Evolutionary conservation across 495 filamentous ascomycete genomes (phyloP).

Genomic region (Neurospora sp.): DNA sequence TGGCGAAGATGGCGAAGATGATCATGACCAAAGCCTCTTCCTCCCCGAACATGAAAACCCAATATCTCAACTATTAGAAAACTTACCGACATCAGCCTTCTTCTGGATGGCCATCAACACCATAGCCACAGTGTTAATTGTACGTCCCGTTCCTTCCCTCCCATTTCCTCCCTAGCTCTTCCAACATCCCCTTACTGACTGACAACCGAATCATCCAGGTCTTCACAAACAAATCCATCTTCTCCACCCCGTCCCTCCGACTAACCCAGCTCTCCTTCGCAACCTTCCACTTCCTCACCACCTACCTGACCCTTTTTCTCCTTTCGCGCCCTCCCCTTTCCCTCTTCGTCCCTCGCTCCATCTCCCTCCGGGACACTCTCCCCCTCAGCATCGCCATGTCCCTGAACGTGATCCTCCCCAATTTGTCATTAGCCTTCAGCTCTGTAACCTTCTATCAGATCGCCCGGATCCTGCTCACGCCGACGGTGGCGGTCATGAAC

Average conservation of each 20-base stretch:
- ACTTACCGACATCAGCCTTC: slow-evolving; percentile 24
- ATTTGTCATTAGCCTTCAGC: slow-evolving; percentile 60
- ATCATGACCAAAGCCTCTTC: slow-evolving; percentile 27
- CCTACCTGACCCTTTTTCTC: slow-evolving; percentile 51
- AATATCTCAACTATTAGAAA: slow-evolving; percentile 8
- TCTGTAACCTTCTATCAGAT: slow-evolving; percentile 69
- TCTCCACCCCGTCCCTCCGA: slow-evolving; percentile 54
- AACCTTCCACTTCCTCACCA: slow-evolving; percentile 64
- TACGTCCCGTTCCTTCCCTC: slow-evolving; percentile 18
- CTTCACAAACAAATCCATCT: slow-evolving; percentile 69
- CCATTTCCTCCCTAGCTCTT: background rate
- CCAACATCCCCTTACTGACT: slow-evolving; percentile 8
- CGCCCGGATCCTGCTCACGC: slow-evolving; percentile 60
- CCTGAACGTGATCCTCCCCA: slow-evolving; percentile 65
- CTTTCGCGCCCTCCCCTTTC: slow-evolving; percentile 42
- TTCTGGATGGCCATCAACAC: slow-evolving; percentile 51
- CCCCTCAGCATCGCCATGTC: slow-evolving; percentile 58
- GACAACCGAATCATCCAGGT: slow-evolving; percentile 37
- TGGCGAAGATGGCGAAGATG: slow-evolving; percentile 17
- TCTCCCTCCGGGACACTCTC: slow-evolving; percentile 47
- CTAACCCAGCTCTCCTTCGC: slow-evolving; percentile 61
- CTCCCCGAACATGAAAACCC: slow-evolving; percentile 6
- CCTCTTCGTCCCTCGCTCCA: slow-evolving; percentile 49
- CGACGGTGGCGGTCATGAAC: slow-evolving; percentile 57
- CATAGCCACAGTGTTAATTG: slow-evolving; percentile 52